phyloP scores from a whole-genome alignment of 306 rosid genomes.

The Cucurbita moschata region DNA sequence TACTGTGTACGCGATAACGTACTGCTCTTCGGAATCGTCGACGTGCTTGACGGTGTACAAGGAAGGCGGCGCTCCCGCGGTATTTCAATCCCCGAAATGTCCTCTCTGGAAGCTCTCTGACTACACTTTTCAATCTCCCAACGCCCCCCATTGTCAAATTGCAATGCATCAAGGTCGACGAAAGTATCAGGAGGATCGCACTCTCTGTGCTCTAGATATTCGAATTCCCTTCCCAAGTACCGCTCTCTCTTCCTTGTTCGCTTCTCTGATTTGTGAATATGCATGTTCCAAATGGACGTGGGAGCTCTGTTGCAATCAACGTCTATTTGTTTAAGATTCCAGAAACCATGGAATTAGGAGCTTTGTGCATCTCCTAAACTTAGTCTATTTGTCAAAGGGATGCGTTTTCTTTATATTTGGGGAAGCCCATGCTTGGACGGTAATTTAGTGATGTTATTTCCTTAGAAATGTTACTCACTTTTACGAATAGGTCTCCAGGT shows the following conservation, averaged over 20 bases:
- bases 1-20: conserved; percentile 16
- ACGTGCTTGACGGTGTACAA: conserved; percentile 68
- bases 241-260: neutral
- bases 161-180: conserved; percentile 70
- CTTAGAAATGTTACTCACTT: neutral
- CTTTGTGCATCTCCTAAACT: neutral
- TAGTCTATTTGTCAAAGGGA: neutral
- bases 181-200: conserved; percentile 64
- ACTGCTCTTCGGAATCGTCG: conserved; percentile 43
- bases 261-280: neutral
- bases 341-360: neutral
- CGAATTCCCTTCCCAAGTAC: conserved; percentile 72
- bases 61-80: conserved; percentile 88
- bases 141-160: conserved; percentile 41
- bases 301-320: neutral
- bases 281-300: neutral
- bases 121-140: conserved; percentile 22
- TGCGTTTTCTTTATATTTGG: neutral
- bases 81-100: conserved; percentile 81
- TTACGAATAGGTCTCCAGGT: neutral
- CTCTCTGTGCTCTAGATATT: conserved; percentile 65
- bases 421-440: neutral
- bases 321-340: neutral
- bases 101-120: conserved; percentile 73
- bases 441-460: neutral